Percentiles rank a stretch among this genome's conserved stretches.
Evolutionary conservation across 2,329 filamentous ascomycete species (phyloP).

Genomic region (Xylaria sp.): DNA sequence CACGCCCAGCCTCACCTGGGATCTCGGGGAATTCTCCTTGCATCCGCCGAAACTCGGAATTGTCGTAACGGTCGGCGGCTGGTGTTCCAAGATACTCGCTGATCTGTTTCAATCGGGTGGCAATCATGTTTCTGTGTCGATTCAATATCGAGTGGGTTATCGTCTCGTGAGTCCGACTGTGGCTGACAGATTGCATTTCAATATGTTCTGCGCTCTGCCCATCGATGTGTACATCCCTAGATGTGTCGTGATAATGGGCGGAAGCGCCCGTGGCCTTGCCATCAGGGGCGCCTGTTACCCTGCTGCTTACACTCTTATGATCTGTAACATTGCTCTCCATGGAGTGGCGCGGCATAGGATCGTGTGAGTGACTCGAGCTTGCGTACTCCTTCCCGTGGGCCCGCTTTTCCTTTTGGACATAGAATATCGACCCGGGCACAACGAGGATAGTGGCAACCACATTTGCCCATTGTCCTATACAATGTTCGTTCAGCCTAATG

Average conservation of each 20-base stretch:
- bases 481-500: background rate
- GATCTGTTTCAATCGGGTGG: slow-evolving; percentile 38
- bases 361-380: slow-evolving; percentile 3
- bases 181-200: slow-evolving; percentile 5
- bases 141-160: slow-evolving; percentile 18
- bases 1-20: slow-evolving; percentile 48
- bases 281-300: background rate
- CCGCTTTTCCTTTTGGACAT: slow-evolving; percentile 43
- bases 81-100: slow-evolving; percentile 44
- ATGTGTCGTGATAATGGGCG: background rate
- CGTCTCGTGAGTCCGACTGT: slow-evolving; percentile 1
- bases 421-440: slow-evolving; percentile 50
- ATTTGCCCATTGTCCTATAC: slow-evolving; percentile 53
- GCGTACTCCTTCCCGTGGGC: slow-evolving; percentile 20
- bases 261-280: background rate
- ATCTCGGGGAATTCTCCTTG: slow-evolving; percentile 50
- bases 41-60: slow-evolving; percentile 43
- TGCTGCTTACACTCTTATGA: slow-evolving; percentile 3
- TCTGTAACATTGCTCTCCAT: slow-evolving; percentile 6
- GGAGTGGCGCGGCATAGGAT: slow-evolving; percentile 23
- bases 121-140: slow-evolving; percentile 38
- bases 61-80: slow-evolving; percentile 43
- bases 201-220: background rate
- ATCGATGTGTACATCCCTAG: background rate
- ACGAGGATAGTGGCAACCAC: slow-evolving; percentile 55